These are phyloP conservation scores for Pyrenopolyporus hunteri DNA, from an alignment of 495 filamentous ascomycete genomes.

Conservation along the genomic window DNA sequence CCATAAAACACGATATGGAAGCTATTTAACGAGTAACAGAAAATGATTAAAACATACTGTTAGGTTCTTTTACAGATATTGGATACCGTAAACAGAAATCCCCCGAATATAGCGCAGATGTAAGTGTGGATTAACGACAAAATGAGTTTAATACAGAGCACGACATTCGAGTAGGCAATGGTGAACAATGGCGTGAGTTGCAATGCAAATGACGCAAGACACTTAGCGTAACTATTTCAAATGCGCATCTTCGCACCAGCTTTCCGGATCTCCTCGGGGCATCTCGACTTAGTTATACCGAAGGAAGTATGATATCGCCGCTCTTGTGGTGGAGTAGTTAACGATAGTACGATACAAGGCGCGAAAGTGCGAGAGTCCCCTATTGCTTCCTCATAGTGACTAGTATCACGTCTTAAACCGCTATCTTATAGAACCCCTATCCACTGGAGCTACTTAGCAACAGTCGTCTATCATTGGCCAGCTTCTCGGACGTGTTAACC, in stretches of 20 bases:
- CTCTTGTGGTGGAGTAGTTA: conserved; percentile 4
- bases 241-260: neutral
- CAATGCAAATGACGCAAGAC: conserved; percentile 6
- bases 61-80: neutral
- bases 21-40: too few relatives aligned
- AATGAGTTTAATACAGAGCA: conserved; percentile 23
- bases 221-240: conserved; percentile 4
- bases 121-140: neutral
- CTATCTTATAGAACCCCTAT: neutral
- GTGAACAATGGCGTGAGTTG: conserved; percentile 18
- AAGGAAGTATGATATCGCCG: conserved; percentile 15
- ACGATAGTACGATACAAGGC: neutral
- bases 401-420: neutral
- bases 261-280: conserved; percentile 11
- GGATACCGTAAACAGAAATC: neutral
- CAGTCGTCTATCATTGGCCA: neutral
- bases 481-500: neutral
- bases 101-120: neutral
- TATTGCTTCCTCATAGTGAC: neutral
- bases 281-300: neutral
- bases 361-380: neutral
- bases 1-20: too few relatives aligned
- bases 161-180: conserved; percentile 14
- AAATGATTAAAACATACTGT: too few relatives aligned
- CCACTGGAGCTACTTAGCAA: neutral